Evolutionary conservation across 805 yeast genomes (phyloP).

Genomic region (Gaillardinia entomophila): DNA sequence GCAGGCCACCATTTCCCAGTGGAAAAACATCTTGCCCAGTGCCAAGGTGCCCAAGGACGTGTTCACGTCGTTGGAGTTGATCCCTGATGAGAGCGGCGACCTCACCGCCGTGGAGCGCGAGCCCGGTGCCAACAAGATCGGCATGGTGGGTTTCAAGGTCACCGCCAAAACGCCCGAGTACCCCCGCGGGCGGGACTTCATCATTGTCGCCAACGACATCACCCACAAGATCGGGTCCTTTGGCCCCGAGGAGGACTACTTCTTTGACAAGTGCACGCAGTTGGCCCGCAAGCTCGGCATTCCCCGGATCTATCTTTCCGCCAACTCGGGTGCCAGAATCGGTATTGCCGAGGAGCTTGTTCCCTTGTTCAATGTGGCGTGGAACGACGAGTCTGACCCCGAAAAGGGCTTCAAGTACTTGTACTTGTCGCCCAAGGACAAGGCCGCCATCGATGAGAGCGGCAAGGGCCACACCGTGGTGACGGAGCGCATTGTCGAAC

Average conservation of each 20-base stretch:
- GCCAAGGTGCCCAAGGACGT: slow-evolving; percentile 68
- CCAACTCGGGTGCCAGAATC: slow-evolving; percentile 98
- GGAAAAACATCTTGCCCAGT: slow-evolving; percentile 63
- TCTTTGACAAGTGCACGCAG: slow-evolving; percentile 89
- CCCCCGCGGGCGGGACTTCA: slow-evolving; percentile 91
- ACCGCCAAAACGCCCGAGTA: slow-evolving; percentile 93
- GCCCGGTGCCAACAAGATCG: slow-evolving; percentile 91
- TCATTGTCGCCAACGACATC: slow-evolving; percentile 93
- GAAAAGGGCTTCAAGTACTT: slow-evolving; percentile 86
- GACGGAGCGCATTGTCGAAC: slow-evolving; percentile 76
- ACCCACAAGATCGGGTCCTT: slow-evolving; percentile 98
- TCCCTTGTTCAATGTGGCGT: slow-evolving; percentile 83
- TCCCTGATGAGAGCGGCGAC: slow-evolving; percentile 71
- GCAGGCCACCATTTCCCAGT: slow-evolving; percentile 79
- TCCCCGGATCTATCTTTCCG: slow-evolving; percentile 93
- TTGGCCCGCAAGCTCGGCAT: slow-evolving; percentile 85
- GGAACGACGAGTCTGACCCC: slow-evolving; percentile 76
- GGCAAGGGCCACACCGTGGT: slow-evolving; percentile 59
- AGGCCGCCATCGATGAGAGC: slow-evolving; percentile 47
- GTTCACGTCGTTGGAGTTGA: slow-evolving; percentile 76
- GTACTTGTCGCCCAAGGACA: slow-evolving; percentile 69
- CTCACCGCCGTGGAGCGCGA: slow-evolving; percentile 89
- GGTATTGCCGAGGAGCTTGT: slow-evolving; percentile 96
- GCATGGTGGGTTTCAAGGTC: slow-evolving; percentile 96
- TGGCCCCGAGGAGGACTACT: slow-evolving; percentile 93